Percentiles rank a stretch among this genome's conserved stretches.
phyloP scores from a whole-genome alignment of 2,329 filamentous ascomycete species.

The Tolypocladium tropicale region DNA sequence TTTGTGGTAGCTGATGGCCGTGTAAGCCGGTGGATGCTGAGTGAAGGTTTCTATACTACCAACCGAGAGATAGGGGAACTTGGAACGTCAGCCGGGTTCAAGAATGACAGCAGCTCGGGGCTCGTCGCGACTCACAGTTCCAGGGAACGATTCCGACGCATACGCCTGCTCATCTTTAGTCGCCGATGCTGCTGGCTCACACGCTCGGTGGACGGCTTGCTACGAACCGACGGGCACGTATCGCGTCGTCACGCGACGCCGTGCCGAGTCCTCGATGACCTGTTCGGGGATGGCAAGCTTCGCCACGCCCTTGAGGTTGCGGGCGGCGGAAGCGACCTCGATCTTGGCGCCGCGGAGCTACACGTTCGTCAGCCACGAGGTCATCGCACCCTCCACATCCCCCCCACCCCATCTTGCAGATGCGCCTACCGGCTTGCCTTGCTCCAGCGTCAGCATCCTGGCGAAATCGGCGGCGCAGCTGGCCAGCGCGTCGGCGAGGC shows the following conservation, averaged over 20 bases:
- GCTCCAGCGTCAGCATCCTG: neutral
- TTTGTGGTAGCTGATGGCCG: neutral
- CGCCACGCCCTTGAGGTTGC: neutral
- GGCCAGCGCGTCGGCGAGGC: neutral
- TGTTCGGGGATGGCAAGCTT: neutral
- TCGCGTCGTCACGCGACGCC: neutral
- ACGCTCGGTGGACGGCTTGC: neutral
- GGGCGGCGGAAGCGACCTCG: neutral
- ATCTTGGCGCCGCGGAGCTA: neutral
- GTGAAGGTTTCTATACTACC: neutral
- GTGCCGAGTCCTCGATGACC: neutral
- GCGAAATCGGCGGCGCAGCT: neutral
- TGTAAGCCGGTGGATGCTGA: neutral
- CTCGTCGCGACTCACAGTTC: neutral
- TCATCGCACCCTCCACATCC: neutral
- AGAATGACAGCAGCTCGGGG: neutral
- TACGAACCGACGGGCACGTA: neutral
- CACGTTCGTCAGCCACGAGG: neutral
- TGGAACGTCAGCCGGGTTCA: neutral
- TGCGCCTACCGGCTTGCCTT: neutral
- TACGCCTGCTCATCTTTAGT: neutral
- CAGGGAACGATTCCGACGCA: neutral
- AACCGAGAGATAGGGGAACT: neutral
- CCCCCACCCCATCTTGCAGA: neutral
- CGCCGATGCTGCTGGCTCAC: neutral